Evolutionary conservation across 1,284 basidiomycete species (phyloP), one percentile per base, ranked within the genome.

Genomic region (Salmacisia buchloeana): DNA sequence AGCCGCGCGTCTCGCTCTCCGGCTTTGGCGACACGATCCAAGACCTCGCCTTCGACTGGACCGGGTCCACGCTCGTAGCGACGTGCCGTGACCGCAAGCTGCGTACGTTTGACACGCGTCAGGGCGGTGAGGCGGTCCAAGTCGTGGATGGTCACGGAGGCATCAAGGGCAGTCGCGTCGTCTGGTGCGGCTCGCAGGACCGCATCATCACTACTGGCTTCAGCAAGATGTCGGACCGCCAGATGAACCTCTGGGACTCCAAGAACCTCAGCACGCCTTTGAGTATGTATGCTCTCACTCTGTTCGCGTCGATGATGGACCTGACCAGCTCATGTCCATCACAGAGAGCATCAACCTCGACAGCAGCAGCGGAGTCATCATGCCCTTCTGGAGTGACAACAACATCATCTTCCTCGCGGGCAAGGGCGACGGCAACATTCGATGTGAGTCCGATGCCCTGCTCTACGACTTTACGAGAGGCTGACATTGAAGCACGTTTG

Each of bases 321-420:
- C 27, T 34, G 13, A 12, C 12, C 23, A n/a, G 7, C 29, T 34
- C 35, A 9, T 41, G 23, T 23, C 39, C 29, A 18, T 3, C 12
- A 5, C 52, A 59, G 58, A 70, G 65, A 59, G 63, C 15, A 57
- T 75, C 52, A 71, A 67, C 5, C 66, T 79, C 43, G 77, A 79
- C 69, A 63, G 71, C 3, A 68, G 64, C 34, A 89, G 88, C 62
- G 94, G 94, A 58, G 91, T 97, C 41, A 81, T 96, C 60, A 97
- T 97, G 92, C 94, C 94, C 0, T 97, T 94, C 86, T 98, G 91
- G 87, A 88, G 86, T 56, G 93, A 97, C 63, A 84, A 84, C 67
- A 73, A 74, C 67, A 71, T 97, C 63, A 83, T 97, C 65, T 97
- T 97, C 86, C 85, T 97, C 66, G 92, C 84, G 38, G 85, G 85